A percentile compares a stretch with the other conserved stretches of the same genome.
These are phyloP conservation scores for Exophiala bonariae DNA, from an alignment of 2,329 filamentous ascomycete genomes.

Conservation along the genomic window DNA sequence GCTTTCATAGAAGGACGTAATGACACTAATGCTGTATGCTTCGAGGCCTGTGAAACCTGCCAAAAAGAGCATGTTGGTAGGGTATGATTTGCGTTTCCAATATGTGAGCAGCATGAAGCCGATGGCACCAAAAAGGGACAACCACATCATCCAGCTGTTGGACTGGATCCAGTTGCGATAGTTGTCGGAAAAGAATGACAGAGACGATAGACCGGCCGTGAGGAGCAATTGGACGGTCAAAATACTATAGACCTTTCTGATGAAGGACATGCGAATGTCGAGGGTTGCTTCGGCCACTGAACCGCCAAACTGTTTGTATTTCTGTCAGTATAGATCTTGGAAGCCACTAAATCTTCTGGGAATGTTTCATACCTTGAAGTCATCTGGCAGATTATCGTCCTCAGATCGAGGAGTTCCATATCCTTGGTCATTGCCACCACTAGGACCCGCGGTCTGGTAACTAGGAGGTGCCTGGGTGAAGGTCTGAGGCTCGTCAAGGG, in stretches of 20 bases:
- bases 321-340: constrained; percentile 1
- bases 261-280: constrained; percentile 94
- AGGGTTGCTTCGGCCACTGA: constrained; percentile 90
- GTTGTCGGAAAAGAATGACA: constrained; percentile 78
- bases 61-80: constrained; percentile 91
- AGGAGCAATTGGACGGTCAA: constrained; percentile 90
- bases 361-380: constrained; percentile 75
- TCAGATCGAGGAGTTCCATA: constrained; percentile 62
- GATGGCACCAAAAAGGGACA: constrained; percentile 80
- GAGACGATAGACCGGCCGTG: constrained; percentile 74
- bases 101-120: constrained; percentile 83
- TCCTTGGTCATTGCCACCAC: constrained; percentile 62
- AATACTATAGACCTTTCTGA: constrained; percentile 97
- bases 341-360: background rate
- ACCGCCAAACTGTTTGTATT: constrained; percentile 73
- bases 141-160: constrained; percentile 81
- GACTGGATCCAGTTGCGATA: constrained; percentile 88
- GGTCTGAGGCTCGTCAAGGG: constrained; percentile 64
- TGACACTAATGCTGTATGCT: constrained; percentile 88
- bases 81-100: constrained; percentile 96
- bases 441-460: constrained; percentile 64
- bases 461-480: constrained; percentile 81
- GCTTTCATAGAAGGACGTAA: constrained; percentile 86
- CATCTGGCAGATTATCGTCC: constrained; percentile 90
- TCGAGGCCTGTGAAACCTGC: constrained; percentile 86